Evolutionary conservation across 208 protist species (phyloP).

Genomic region (Strigomonas oncopelti): DNA sequence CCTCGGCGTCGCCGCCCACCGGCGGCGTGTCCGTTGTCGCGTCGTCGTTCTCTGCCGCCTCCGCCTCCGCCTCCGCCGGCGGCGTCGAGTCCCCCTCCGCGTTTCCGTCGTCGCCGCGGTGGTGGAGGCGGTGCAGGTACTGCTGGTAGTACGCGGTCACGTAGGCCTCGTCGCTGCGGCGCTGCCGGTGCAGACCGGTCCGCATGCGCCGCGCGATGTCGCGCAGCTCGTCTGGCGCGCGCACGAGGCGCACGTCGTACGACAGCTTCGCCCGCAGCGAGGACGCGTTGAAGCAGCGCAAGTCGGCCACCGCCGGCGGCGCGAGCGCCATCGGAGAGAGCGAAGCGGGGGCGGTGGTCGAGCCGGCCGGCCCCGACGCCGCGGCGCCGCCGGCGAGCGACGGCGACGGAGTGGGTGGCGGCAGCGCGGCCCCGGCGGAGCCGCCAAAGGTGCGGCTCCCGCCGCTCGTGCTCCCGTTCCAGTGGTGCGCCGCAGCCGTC

Average conservation of each 20-base stretch:
- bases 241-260: conserved; percentile 46
- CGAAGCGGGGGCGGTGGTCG: background rate
- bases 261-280: conserved; percentile 68
- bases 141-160: conserved; percentile 5
- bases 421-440: no score
- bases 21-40: no score
- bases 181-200: conserved; percentile 18
- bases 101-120: conserved; percentile 7
- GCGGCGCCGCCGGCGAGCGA: background rate
- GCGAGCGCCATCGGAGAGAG: background rate
- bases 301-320: conserved; percentile 9
- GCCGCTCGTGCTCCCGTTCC: background rate
- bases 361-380: conserved; percentile 7
- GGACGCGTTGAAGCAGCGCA: conserved; percentile 51
- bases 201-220: conserved; percentile 16
- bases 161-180: background rate
- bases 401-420: background rate
- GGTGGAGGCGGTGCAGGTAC: conserved; percentile 17
- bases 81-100: conserved; percentile 2
- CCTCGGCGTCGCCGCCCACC: background rate
- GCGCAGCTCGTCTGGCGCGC: background rate
- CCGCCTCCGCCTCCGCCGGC: background rate
- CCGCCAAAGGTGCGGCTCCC: background rate
- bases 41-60: background rate
- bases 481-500: background rate